A percentile compares a stretch with the other conserved stretches of the same genome.
Evolutionary conservation across 768 basidiomycete species (phyloP).

Genomic region (Mrakia frigida): DNA sequence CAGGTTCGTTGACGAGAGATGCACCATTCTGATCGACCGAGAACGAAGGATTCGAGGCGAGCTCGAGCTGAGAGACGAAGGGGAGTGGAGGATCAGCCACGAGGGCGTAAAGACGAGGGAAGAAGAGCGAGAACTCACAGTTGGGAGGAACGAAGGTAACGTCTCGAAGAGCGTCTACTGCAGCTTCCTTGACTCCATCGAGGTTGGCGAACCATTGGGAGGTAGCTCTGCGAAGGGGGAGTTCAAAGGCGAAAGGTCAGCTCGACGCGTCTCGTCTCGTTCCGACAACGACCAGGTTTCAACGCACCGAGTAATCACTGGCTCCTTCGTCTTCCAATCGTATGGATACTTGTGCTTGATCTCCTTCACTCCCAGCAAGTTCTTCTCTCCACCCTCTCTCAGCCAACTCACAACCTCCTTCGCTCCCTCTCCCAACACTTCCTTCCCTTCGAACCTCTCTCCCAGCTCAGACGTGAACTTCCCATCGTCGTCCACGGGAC

Average conservation of each 20-base stretch:
- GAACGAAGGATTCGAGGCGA: conserved; percentile 80
- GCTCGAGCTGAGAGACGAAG: conserved; percentile 59
- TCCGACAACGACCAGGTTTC: neutral
- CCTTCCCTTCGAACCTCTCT: conserved; percentile 56
- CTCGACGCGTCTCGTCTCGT: neutral
- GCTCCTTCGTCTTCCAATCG: conserved; percentile 92
- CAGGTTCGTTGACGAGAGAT: conserved; percentile 95
- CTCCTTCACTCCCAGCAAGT: conserved; percentile 60
- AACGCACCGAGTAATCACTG: conserved; percentile 79
- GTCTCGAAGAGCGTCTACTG: conserved; percentile 60
- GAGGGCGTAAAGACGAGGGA: neutral
- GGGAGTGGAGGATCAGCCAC: neutral
- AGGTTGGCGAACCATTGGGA: conserved; percentile 98
- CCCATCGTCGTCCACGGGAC: conserved; percentile 76
- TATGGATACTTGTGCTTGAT: conserved; percentile 88
- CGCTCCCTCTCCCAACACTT: conserved; percentile 68
- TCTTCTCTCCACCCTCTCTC: conserved; percentile 50
- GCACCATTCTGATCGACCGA: conserved; percentile 93
- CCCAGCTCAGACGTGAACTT: conserved; percentile 56
- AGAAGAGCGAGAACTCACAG: conserved; percentile 50
- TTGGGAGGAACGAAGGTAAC: conserved; percentile 70
- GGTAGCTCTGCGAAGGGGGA: conserved; percentile 84
- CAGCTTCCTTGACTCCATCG: conserved; percentile 70
- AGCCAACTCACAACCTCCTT: conserved; percentile 61
- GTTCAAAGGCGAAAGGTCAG: neutral